These are phyloP conservation scores for Epithele typhae DNA, from an alignment of 768 basidiomycete genomes.

Conservation along the genomic window DNA sequence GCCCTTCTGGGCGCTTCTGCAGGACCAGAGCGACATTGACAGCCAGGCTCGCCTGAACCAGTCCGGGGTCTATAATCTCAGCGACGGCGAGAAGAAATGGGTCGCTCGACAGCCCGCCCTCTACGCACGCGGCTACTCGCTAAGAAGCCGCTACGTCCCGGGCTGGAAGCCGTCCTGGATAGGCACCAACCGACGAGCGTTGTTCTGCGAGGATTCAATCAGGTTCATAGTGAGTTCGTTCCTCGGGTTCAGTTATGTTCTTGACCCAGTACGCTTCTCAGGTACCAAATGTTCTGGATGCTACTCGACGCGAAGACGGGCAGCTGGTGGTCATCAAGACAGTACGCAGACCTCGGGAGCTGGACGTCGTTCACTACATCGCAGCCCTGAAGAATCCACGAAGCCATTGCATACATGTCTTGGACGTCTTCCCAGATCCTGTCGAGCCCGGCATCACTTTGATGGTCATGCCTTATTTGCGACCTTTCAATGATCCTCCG, in stretches of 20 bases:
- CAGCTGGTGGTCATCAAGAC: slow-evolving; percentile 15
- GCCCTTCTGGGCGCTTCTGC: slow-evolving; percentile 1
- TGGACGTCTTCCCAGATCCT: slow-evolving; percentile 18
- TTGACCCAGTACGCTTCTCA: too few species aligned
- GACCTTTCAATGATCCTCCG: slow-evolving; percentile 23
- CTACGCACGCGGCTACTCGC: slow-evolving; percentile 10
- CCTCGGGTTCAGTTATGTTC: neutral
- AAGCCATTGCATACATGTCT: slow-evolving; percentile 23
- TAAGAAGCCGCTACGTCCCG: slow-evolving; percentile 16
- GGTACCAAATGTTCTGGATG: slow-evolving; percentile 17
- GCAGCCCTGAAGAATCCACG: neutral
- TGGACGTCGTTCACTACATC: slow-evolving; percentile 13
- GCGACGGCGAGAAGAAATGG: slow-evolving; percentile 8
- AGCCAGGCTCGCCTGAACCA: neutral
- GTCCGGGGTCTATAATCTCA: slow-evolving; percentile 6
- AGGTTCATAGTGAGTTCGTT: slow-evolving; percentile 1
- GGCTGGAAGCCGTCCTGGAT: slow-evolving; percentile 14
- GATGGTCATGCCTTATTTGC: slow-evolving; percentile 24
- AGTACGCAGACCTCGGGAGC: slow-evolving; percentile 2
- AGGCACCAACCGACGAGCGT: slow-evolving; percentile 2
- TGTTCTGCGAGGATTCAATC: slow-evolving; percentile 18
- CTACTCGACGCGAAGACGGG: slow-evolving; percentile 4
- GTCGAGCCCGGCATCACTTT: slow-evolving; percentile 1
- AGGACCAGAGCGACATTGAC: neutral
- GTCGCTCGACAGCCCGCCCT: slow-evolving; percentile 11